phyloP scores from a whole-genome alignment of 192 early-diverging fungal species.

The Umbelopsis ramanniana region DNA sequence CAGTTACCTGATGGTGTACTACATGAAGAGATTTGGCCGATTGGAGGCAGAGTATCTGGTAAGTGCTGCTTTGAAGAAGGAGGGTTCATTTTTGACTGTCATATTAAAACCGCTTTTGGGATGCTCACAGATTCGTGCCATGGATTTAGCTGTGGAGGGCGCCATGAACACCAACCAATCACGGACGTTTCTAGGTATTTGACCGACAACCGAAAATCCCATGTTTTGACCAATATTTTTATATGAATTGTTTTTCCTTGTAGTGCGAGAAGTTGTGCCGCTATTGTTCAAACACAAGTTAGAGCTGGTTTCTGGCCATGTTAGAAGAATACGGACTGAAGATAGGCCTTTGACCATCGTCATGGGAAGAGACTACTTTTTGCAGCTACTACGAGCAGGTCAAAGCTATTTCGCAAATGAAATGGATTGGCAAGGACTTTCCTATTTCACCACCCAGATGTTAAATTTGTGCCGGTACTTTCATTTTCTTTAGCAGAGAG shows the following conservation, averaged over 20 bases:
- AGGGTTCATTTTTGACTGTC: background rate
- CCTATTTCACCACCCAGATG: conserved; percentile 34
- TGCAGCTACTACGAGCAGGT: conserved; percentile 18
- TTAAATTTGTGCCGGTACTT: conserved; percentile 30
- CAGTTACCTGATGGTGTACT: background rate
- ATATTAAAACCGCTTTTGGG: too few species aligned
- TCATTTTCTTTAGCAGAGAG: background rate
- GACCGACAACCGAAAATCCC: too few species aligned
- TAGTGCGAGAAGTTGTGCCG: background rate
- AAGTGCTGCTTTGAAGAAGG: background rate
- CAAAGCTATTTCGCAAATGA: conserved; percentile 34
- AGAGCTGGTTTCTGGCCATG: background rate
- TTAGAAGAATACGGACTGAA: background rate
- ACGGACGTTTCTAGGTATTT: background rate
- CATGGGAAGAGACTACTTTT: background rate
- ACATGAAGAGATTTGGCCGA: conserved; percentile 9
- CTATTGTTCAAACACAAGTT: background rate
- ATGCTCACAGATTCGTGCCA: background rate
- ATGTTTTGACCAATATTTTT: background rate
- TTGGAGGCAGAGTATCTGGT: background rate
- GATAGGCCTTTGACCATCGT: background rate
- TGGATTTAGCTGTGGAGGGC: background rate
- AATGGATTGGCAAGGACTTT: conserved; percentile 29
- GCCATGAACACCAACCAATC: background rate
- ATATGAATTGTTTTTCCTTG: background rate